Percentiles rank a stretch among this genome's conserved stretches.
Evolutionary conservation across 2,329 filamentous ascomycete genomes (phyloP).

Genomic region (Xylaria polymorpha): DNA sequence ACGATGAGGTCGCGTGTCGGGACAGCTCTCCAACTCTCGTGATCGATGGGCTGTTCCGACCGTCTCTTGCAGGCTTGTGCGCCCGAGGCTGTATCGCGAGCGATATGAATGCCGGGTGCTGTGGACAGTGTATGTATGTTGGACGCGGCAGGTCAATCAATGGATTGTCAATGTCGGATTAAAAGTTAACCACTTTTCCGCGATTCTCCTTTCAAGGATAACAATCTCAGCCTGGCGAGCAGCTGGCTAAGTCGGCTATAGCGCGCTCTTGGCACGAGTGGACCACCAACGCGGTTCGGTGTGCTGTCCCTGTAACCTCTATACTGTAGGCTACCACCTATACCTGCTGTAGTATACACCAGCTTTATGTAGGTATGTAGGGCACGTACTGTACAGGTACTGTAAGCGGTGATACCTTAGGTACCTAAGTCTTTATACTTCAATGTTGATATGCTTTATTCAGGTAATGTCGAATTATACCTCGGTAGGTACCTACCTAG

Average conservation of each 20-base stretch:
- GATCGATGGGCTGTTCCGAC: constrained; percentile 20
- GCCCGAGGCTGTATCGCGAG: constrained; percentile 18
- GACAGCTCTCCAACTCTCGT: constrained; percentile 7
- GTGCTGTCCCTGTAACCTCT: no score
- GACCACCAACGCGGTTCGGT: constrained; percentile 25
- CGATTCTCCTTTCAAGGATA: constrained; percentile 38
- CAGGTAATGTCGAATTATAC: no score
- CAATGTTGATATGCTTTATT: no score
- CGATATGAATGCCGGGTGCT: neutral
- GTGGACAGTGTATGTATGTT: constrained; percentile 10
- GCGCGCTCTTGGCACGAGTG: constrained; percentile 36
- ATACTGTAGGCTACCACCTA: no score
- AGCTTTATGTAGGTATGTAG: no score
- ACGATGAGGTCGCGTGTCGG: constrained; percentile 27
- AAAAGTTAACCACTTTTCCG: constrained; percentile 37
- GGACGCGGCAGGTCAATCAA: constrained; percentile 23
- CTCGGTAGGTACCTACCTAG: no score
- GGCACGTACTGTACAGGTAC: no score
- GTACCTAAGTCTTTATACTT: no score
- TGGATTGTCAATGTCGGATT: constrained; percentile 29
- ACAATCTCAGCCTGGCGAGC: constrained; percentile 26
- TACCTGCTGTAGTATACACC: no score
- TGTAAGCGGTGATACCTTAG: no score
- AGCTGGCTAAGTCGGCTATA: constrained; percentile 35
- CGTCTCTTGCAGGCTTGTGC: constrained; percentile 20